Evolutionary conservation across 176 grass and related monocot genomes (phyloP).

Genomic region (Elymus sibiricus): DNA sequence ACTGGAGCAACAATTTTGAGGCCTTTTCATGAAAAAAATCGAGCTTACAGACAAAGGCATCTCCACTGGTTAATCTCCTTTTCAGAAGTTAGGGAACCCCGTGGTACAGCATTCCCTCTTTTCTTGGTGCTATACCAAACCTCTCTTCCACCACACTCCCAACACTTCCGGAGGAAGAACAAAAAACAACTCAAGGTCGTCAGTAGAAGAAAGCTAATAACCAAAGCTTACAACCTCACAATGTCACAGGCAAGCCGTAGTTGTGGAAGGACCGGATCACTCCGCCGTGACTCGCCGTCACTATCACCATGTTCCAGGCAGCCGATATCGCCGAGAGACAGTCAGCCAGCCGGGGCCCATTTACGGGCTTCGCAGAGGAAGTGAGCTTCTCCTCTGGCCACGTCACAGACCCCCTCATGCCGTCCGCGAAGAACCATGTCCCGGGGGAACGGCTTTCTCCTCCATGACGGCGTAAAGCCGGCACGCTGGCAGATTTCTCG

Average conservation of each 20-base stretch:
- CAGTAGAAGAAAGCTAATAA: not conserved
- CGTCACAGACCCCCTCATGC: slow-evolving; percentile 36
- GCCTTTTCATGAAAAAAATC: not conserved
- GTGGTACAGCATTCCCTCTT: not conserved
- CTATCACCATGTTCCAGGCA: slow-evolving; percentile 66
- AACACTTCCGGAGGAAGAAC: not conserved
- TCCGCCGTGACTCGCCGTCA: slow-evolving; percentile 66
- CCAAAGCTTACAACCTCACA: slow-evolving; percentile 32
- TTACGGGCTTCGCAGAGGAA: not conserved
- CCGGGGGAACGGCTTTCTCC: slow-evolving; percentile 44
- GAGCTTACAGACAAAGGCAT: not conserved
- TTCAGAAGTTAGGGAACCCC: not conserved
- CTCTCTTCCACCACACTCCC: slow-evolving; percentile 5
- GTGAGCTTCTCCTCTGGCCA: slow-evolving; percentile 86
- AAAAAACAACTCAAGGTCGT: slow-evolving; percentile 17
- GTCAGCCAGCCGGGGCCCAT: not conserved
- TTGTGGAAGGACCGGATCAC: slow-evolving; percentile 81
- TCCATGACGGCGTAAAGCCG: not conserved
- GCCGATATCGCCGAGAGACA: slow-evolving; percentile 33
- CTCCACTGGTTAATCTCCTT: slow-evolving; percentile 6
- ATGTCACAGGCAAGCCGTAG: slow-evolving; percentile 69
- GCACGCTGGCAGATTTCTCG: slow-evolving; percentile 1
- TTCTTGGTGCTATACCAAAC: not conserved
- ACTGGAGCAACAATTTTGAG: not conserved
- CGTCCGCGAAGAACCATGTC: slow-evolving; percentile 37